Base-by-base conservation (phyloP, 2,329 filamentous ascomycete genomes). In the Alternaria sp. region DNA sequence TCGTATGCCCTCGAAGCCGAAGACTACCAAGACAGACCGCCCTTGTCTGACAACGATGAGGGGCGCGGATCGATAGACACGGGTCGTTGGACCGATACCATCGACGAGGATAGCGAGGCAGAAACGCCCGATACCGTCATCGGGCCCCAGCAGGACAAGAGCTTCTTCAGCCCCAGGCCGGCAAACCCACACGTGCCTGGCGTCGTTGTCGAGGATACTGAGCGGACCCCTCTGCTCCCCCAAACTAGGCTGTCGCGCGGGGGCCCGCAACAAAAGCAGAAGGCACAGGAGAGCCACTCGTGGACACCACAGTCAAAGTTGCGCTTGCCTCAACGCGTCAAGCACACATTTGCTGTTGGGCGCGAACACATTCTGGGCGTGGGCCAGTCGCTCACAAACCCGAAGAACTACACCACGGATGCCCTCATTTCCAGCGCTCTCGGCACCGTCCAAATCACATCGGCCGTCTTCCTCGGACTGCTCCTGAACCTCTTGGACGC, bases 401-500 rank as follows among this genome's bases (percentile, higher is more conserved):
- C 91, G 0, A 91, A 90, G 66, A 84, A 83, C 22, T 97, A 94
- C 92, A 84, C 94, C 75, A 84, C 82, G 58, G 85, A 85, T 66
- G 81, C 85, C 0, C 82, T 97, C 7, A 90, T 89, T 84, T 78
- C 87, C 40, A 85, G 86, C 45, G 85, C 84, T 0, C 78, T 93
- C 11, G 84, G 88, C 40, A 92, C 93, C 1, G 81, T 87, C 18
- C 88, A 87, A 49, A 91, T 90, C 67, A 77, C 97, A 16, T 95
- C 95, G 2, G 91, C 94, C 3, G 94, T 98, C 1, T 86, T 97
- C 67, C 87, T 99, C 0, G 95, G 95, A 0, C 81, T 97, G 27
- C 84, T 99, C 1, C 86, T 99, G 18, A 99, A 99, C 69, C 90
- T 99, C 46, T 84, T 99, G 20, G 95, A 99, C 82, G 95, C 94